Evolutionary conservation across 805 yeast species (phyloP).

Genomic region (Spathaspora passalidarum): DNA sequence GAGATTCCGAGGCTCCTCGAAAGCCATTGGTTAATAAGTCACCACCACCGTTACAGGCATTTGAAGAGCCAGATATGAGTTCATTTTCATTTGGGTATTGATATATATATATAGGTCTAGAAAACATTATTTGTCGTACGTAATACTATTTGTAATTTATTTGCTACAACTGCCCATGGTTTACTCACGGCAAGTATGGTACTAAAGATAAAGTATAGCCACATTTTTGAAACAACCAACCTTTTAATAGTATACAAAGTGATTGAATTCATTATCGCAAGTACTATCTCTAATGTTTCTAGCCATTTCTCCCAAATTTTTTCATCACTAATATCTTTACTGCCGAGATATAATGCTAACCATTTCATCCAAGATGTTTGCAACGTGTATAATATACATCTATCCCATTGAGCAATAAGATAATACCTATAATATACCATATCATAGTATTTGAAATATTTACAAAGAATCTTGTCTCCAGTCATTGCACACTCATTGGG

Average conservation of each 20-base stretch:
- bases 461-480: conserved; percentile 3
- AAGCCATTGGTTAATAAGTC: too few relatives aligned
- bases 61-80: conserved; percentile 76
- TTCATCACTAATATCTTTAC: not conserved
- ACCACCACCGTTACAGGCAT: conserved; percentile 51
- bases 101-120: not conserved
- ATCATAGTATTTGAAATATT: conserved; percentile 14
- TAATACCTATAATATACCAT: conserved; percentile 16
- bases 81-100: conserved; percentile 52
- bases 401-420: conserved; percentile 9
- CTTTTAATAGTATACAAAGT: conserved; percentile 14
- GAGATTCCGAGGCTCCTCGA: too few relatives aligned
- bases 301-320: conserved; percentile 10
- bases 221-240: conserved; percentile 14
- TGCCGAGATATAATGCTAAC: not conserved
- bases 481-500: conserved; percentile 9
- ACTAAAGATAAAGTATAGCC: conserved; percentile 16
- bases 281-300: conserved; percentile 13
- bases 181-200: conserved; percentile 11
- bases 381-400: not conserved
- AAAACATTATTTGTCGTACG: conserved; percentile 3
- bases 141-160: conserved; percentile 5
- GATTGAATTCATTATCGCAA: conserved; percentile 17
- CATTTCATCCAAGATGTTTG: not conserved
- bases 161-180: conserved; percentile 12